Percentiles rank a stretch among this genome's conserved stretches.
Conservation (phyloP, 768 basidiomycete genomes). For the Amanita brunnescens region DNA sequence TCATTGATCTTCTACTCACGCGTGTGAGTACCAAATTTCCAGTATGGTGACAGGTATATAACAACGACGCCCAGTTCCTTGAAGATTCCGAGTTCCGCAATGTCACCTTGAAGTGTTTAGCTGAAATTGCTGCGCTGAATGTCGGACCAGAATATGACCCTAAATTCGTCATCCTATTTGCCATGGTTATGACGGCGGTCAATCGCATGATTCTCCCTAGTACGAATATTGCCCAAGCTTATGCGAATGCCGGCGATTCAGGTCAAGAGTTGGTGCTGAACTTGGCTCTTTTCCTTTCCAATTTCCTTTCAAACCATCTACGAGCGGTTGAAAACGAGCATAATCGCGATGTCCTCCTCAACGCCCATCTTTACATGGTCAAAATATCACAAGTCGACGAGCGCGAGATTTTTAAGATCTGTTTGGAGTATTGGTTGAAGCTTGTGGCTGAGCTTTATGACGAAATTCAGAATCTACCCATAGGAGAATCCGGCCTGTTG, state of each 20-base stretch:
- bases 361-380: constrained; percentile 97
- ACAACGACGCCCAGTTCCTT: constrained; percentile 61
- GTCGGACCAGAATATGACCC: constrained; percentile 96
- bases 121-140: constrained; percentile 90
- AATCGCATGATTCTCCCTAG: constrained; percentile 96
- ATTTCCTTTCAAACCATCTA: constrained; percentile 91
- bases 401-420: constrained; percentile 98
- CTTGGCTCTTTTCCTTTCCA: constrained; percentile 93
- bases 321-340: constrained; percentile 88
- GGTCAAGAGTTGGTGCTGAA: constrained; percentile 98
- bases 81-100: constrained; percentile 97
- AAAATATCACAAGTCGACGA: constrained; percentile 98
- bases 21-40: constrained; percentile 50
- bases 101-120: constrained; percentile 91
- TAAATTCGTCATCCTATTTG: constrained; percentile 96
- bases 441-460: constrained; percentile 96
- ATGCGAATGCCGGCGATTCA: constrained; percentile 78
- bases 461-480: constrained; percentile 88
- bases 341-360: constrained; percentile 88
- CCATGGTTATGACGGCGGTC: constrained; percentile 95
- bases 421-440: constrained; percentile 95
- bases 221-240: constrained; percentile 91
- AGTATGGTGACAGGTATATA: constrained; percentile 6
- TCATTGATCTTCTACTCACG: constrained; percentile 88
- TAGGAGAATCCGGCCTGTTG: constrained; percentile 76